phyloP scores from a whole-genome alignment of 2,329 filamentous ascomycete species.

The Aplosporella prunicola region DNA sequence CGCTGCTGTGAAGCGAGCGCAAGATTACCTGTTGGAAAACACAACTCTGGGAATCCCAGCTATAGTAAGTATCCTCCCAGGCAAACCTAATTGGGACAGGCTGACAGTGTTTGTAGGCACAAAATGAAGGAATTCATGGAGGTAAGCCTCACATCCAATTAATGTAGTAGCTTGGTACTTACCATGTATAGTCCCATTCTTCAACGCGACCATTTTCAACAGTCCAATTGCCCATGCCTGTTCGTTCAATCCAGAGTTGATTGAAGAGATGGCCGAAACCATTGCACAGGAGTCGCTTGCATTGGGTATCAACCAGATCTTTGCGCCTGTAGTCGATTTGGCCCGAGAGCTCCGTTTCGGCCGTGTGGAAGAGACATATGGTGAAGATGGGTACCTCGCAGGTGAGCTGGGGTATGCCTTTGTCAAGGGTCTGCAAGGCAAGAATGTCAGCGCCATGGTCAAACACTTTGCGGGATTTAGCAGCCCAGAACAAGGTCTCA shows the following conservation, averaged over 20 bases:
- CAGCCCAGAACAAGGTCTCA: slow-evolving; percentile 61
- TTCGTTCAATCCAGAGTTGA: slow-evolving; percentile 57
- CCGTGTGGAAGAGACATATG: slow-evolving; percentile 64
- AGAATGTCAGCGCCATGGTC: slow-evolving; percentile 59
- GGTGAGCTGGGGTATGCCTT: slow-evolving; percentile 58
- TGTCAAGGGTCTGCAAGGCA: slow-evolving; percentile 52
- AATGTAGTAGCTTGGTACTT: too few relatives aligned
- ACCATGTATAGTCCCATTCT: slow-evolving; percentile 1
- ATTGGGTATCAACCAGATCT: slow-evolving; percentile 63
- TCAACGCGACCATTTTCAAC: slow-evolving; percentile 69
- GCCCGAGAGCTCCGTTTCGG: slow-evolving; percentile 63
- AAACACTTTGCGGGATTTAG: slow-evolving; percentile 68
- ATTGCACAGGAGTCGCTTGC: slow-evolving; percentile 58
- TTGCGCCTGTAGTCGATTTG: slow-evolving; percentile 61
- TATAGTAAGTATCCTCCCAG: slow-evolving; percentile 36
- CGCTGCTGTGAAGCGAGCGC: slow-evolving; percentile 52
- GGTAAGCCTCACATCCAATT: slow-evolving; percentile 2
- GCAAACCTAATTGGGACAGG: neutral
- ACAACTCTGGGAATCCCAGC: slow-evolving; percentile 63
- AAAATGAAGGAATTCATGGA: slow-evolving; percentile 67
- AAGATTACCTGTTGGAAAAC: slow-evolving; percentile 59
- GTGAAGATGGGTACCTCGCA: slow-evolving; percentile 58
- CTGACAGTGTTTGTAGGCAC: slow-evolving; percentile 21
- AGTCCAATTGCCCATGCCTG: slow-evolving; percentile 64
- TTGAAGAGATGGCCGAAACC: slow-evolving; percentile 56